Evolutionary conservation across 148 eudicot genomes (phyloP), one percentile per base, ranked within the genome.

Genomic region (Amaranthus hypochondriacus): DNA sequence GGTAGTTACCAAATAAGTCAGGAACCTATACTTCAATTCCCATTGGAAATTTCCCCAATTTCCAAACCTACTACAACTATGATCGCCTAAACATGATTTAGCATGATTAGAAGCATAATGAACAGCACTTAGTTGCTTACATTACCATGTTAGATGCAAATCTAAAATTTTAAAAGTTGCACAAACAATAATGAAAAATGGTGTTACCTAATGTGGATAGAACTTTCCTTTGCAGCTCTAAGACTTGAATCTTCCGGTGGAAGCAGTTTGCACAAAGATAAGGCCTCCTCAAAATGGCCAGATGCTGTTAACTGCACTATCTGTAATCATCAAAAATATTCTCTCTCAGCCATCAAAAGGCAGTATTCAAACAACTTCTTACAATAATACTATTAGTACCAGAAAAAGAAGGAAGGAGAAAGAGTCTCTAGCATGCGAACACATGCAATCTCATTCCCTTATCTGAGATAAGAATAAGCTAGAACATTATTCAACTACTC

Each of bases 261-360:
- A 71, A 96, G 96, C 78, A 96, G 82, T 82, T 89, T 96, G 81
- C 99, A 96, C 80, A 96, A 84, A 70, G 95, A 86, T 84, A 96
- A 74, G 39, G 99, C 99, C 81, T 96, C 97, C 79, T 96, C 99
- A 80, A 96, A 96, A 81, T 90, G 83, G 54, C 97, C 99, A 69
- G 99, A 96, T 80, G 99, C 99, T 75, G 99, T 96, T 78, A 96
- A 77, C 79, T 96, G 99, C 73, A 96, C 97, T 70, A 96, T 92
- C 99, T 96, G 97, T 28, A 28, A 28, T 28, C 84, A 81, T 68
- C 54, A 3, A 10, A 55, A 68, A 73, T 43, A 68, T 56, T 43
- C 9, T 64, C 56, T 39, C 48, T 18, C 62, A 18, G 58, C 66
- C 73, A 76, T 55, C 68, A 73, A 60, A 15, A 11, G 14, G 70